phyloP scores from a whole-genome alignment of 1,139 yeast genomes.

The Barnettozyma hawaiiensis region DNA sequence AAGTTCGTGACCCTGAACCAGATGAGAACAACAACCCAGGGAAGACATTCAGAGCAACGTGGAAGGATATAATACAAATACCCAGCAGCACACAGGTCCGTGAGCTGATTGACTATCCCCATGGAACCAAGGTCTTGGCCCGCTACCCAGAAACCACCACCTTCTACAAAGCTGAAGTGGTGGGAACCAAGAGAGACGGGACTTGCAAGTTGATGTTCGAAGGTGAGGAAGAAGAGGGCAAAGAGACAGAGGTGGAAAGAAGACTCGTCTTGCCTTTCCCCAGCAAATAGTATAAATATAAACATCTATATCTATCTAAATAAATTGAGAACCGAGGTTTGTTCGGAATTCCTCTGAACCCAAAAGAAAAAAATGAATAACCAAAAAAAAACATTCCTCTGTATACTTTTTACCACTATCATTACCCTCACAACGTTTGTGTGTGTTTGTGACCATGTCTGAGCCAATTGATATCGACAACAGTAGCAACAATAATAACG shows the following conservation, averaged over 20 bases:
- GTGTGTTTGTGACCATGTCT: constrained; percentile 27
- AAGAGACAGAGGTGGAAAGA: constrained; percentile 90
- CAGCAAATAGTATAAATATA: constrained; percentile 12
- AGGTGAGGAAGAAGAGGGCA: constrained; percentile 95
- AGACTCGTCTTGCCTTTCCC: constrained; percentile 78
- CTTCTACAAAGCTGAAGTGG: constrained; percentile 90
- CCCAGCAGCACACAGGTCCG: constrained; percentile 45
- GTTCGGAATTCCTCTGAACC: too few species aligned
- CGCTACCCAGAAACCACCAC: constrained; percentile 98
- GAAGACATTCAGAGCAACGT: constrained; percentile 74
- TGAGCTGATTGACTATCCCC: constrained; percentile 53
- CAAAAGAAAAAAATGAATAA: background rate
- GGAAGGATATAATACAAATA: constrained; percentile 73
- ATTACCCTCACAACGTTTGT: background rate
- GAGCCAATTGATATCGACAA: constrained; percentile 52
- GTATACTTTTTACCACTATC: too few species aligned
- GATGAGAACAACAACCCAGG: constrained; percentile 92
- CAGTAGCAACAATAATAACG: constrained; percentile 35
- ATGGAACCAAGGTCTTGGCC: constrained; percentile 81
- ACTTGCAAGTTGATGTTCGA: constrained; percentile 79
- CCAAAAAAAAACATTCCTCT: too few species aligned
- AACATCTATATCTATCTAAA: background rate
- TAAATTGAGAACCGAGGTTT: constrained; percentile 1
- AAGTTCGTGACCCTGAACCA: constrained; percentile 95
- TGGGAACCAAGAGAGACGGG: constrained; percentile 69